Conservation (phyloP, 148 eudicot species). For the Chenopodium quinoa region DNA sequence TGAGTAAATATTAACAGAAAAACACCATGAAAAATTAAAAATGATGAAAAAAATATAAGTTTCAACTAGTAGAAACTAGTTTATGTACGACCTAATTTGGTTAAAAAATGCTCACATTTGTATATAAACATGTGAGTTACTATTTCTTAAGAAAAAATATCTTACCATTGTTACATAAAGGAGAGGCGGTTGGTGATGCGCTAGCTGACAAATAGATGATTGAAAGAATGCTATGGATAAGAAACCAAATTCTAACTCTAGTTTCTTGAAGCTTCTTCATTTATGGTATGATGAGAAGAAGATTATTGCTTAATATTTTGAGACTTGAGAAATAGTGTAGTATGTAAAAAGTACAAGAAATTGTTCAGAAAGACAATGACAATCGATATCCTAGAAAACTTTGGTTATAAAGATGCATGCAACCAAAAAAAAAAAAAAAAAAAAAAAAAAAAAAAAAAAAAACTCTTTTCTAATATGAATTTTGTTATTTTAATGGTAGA, state of each 20-base stretch:
- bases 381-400: slow-evolving; percentile 5
- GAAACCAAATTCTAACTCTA: slow-evolving; percentile 13
- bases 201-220: slow-evolving; percentile 7
- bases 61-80: too few species aligned
- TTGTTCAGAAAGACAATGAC: slow-evolving; percentile 14
- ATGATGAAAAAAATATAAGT: too few species aligned
- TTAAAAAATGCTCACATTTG: too few species aligned
- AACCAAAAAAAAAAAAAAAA: not conserved
- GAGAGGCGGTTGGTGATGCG: slow-evolving; percentile 18
- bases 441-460: too few species aligned
- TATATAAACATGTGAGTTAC: too few species aligned
- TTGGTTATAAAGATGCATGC: not conserved
- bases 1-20: too few species aligned
- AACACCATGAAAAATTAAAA: too few species aligned
- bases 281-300: not conserved
- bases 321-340: not conserved
- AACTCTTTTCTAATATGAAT: not conserved
- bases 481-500: not conserved
- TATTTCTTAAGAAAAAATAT: too few species aligned
- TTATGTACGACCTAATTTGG: too few species aligned
- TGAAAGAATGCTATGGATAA: slow-evolving; percentile 22
- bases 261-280: slow-evolving; percentile 29
- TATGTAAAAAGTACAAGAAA: slow-evolving; percentile 2
- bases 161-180: slow-evolving; percentile 31
- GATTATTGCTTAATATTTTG: not conserved